Evolutionary conservation across 1,284 basidiomycete species (phyloP), one percentile per base, ranked within the genome.

Genomic region (Pyrrhoderma lamaoense): DNA sequence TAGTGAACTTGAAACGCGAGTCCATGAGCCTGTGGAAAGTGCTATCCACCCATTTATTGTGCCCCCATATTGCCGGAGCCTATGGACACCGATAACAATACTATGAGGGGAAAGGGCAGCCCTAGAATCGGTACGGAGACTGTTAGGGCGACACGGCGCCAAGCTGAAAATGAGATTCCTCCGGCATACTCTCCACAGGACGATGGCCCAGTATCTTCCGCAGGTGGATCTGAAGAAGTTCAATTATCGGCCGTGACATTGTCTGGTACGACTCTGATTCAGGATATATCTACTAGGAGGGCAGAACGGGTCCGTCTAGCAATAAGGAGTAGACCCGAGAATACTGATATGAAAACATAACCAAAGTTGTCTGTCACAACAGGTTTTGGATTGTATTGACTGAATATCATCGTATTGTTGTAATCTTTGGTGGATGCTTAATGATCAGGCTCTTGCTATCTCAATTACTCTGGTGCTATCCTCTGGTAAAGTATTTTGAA

Each of bases 221-320:
- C 44, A 40, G 39, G 31, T 9, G n/a, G 23, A n/a, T 46, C 42
- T 14, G 34, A 37, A 3, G 49, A 44, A 13, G 34, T 36, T 16
- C 42, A 36, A 31, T 34, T 21, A 3, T 23, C 49, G 8, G 19
- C 22, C n/a, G 45, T 36, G 40, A 44, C 48, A 11, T 14, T 49
- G 14, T 44, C 39, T 8, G 49, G 49, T 22, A 51, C 49, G 34
- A 51, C 49, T 7, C 42, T 49, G 3, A 31, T 38, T 22, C 43
- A 51, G 22, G 31, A n/a, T 14, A 21, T 8, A 19, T 25, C 38
- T 3, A 42, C 37, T 27, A 18, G n/a, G 19, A 13, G 3, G 22
- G 19, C 22, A 5, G 25, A 14, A 18, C 19, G 40, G 27, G n/a
- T n/a, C n/a, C n/a, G n/a, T n/a, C n/a, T n/a, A n/a, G n/a, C n/a